A percentile compares a stretch with the other conserved stretches of the same genome.
Conservation (phyloP, 768 basidiomycete species). For the Cubamyces lactineus region DNA sequence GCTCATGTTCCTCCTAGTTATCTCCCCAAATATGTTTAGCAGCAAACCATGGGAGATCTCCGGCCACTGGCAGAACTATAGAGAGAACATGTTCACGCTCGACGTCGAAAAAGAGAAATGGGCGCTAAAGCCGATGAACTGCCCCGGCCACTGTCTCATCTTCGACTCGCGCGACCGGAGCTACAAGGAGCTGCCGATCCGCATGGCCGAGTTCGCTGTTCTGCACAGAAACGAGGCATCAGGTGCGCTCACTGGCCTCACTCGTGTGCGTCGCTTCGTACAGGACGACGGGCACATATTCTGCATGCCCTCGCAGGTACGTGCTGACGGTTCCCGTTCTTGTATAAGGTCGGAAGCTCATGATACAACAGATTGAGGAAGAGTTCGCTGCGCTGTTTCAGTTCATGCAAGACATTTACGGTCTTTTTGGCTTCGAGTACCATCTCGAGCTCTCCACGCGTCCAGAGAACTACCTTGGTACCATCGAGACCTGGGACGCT, state of each 20-base stretch:
- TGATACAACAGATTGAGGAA: conserved; percentile 63
- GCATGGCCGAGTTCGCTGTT: conserved; percentile 98
- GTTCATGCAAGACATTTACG: conserved; percentile 94
- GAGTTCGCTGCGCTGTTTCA: conserved; percentile 90
- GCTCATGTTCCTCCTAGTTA: conserved; percentile 55
- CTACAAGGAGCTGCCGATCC: conserved; percentile 94
- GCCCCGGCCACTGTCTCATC: conserved; percentile 94
- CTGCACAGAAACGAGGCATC: conserved; percentile 96
- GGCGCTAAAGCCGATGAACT: conserved; percentile 99
- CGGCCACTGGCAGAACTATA: conserved; percentile 98
- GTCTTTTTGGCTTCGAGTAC: conserved; percentile 95
- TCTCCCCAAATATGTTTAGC: conserved; percentile 98
- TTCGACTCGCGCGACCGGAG: conserved; percentile 93
- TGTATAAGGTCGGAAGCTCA: neutral
- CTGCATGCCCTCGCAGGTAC: conserved; percentile 90
- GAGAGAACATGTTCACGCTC: conserved; percentile 96
- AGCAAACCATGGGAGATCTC: conserved; percentile 97
- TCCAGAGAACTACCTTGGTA: conserved; percentile 91
- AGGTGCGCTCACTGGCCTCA: conserved; percentile 91
- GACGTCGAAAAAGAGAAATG: conserved; percentile 96
- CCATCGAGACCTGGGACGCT: conserved; percentile 85
- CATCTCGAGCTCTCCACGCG: conserved; percentile 93
- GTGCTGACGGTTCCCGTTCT: conserved; percentile 8
- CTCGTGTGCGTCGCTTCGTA: conserved; percentile 91
- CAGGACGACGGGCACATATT: conserved; percentile 99